Evolutionary conservation across 2,329 filamentous ascomycete species (phyloP).

Genomic region (Trichoderma asperellum): DNA sequence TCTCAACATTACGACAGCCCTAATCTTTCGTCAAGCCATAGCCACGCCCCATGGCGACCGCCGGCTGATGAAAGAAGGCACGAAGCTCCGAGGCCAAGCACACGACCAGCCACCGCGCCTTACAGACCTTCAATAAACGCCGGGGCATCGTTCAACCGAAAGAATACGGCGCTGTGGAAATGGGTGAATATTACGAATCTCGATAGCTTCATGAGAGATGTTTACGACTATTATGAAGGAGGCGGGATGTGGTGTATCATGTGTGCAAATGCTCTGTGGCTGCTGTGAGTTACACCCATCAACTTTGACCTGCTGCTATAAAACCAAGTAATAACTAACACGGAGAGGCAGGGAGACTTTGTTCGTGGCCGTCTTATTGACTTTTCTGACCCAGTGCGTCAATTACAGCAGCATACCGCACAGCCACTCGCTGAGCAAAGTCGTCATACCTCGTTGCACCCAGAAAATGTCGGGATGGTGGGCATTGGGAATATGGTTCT

Average conservation of each 20-base stretch:
- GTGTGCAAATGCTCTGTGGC: slow-evolving; percentile 69
- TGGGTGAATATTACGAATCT: slow-evolving; percentile 92
- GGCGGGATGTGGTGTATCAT: slow-evolving; percentile 86
- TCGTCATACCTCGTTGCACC: slow-evolving; percentile 74
- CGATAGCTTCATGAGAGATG: slow-evolving; percentile 81
- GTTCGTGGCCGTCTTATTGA: slow-evolving; percentile 81
- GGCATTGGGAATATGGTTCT: slow-evolving; percentile 81
- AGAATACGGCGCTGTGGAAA: slow-evolving; percentile 84
- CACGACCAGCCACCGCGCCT: slow-evolving; percentile 30
- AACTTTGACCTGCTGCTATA: background rate
- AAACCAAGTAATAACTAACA: slow-evolving; percentile 17
- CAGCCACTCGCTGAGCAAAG: slow-evolving; percentile 59
- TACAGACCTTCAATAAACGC: slow-evolving; percentile 39
- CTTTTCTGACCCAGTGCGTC: slow-evolving; percentile 83
- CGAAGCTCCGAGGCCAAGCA: slow-evolving; percentile 46
- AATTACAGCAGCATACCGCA: slow-evolving; percentile 76
- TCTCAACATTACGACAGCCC: slow-evolving; percentile 19
- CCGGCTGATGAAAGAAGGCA: slow-evolving; percentile 56
- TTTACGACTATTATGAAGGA: slow-evolving; percentile 84
- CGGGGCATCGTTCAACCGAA: slow-evolving; percentile 42
- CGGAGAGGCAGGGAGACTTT: slow-evolving; percentile 65
- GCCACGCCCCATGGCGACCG: slow-evolving; percentile 59
- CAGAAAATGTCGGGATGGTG: slow-evolving; percentile 73
- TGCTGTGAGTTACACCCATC: slow-evolving; percentile 61
- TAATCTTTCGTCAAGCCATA: slow-evolving; percentile 39